Conservation (phyloP, 2,329 filamentous ascomycete species). For the Curvularia sp. region DNA sequence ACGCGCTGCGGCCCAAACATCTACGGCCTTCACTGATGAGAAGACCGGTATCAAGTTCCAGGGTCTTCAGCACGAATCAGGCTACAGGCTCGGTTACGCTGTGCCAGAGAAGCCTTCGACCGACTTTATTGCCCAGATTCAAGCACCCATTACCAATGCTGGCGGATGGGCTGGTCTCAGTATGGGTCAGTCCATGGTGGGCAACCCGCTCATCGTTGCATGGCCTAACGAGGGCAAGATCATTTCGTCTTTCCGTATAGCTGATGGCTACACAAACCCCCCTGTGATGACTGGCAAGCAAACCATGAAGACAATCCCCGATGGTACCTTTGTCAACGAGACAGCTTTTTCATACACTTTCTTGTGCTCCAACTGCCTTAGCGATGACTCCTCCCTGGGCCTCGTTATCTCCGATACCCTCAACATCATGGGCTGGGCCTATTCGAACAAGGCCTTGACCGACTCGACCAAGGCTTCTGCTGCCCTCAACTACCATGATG, state of each 20-base stretch:
- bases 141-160: slow-evolving; percentile 53
- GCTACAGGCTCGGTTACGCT: slow-evolving; percentile 60
- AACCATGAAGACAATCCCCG: slow-evolving; percentile 56
- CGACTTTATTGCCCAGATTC: slow-evolving; percentile 64
- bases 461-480: slow-evolving; percentile 33
- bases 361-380: slow-evolving; percentile 56
- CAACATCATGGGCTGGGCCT: slow-evolving; percentile 46
- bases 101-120: slow-evolving; percentile 58
- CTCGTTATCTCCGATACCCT: slow-evolving; percentile 35
- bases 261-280: slow-evolving; percentile 59
- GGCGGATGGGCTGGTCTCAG: slow-evolving; percentile 61
- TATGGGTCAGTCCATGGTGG: slow-evolving; percentile 59
- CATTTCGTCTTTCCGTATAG: slow-evolving; percentile 56
- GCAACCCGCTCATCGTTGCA: slow-evolving; percentile 60
- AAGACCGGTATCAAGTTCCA: slow-evolving; percentile 48
- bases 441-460: slow-evolving; percentile 35
- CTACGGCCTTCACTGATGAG: slow-evolving; percentile 39
- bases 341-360: slow-evolving; percentile 65
- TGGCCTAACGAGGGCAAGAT: slow-evolving; percentile 61
- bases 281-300: slow-evolving; percentile 54
- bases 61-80: slow-evolving; percentile 45
- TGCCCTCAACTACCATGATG: slow-evolving; percentile 41
- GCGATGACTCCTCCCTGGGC: slow-evolving; percentile 27
- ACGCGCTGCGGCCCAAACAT: slow-evolving; percentile 36
- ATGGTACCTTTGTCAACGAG: slow-evolving; percentile 61